phyloP scores from a whole-genome alignment of 495 filamentous ascomycete species.

The Neurospora tetraspora region DNA sequence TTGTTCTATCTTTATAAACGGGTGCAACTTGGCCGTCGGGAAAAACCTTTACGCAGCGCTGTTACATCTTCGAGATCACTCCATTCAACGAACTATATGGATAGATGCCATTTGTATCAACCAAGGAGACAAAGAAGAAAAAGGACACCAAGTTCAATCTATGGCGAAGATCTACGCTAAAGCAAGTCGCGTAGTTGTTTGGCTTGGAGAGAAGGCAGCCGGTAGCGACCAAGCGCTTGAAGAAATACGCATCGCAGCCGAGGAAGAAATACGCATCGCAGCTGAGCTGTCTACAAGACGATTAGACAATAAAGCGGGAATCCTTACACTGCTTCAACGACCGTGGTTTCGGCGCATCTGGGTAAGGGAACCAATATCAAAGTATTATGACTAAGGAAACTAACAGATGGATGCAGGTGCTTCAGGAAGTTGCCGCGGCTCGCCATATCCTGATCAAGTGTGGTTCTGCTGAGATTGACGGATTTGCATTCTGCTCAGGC shows the following conservation, averaged over 20 bases:
- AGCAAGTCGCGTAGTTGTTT: not conserved
- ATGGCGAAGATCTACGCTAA: too few relatives aligned
- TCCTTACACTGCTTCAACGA: not conserved
- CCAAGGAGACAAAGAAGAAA: too few relatives aligned
- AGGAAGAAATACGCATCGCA: too few relatives aligned
- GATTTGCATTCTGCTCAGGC: not conserved
- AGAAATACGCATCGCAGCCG: constrained; percentile 7
- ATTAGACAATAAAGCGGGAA: not conserved
- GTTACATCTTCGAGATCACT: too few relatives aligned
- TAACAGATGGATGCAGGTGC: not conserved
- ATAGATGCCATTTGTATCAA: too few relatives aligned
- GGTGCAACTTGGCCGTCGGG: too few relatives aligned
- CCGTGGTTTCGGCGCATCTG: constrained; percentile 3
- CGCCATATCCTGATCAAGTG: not conserved
- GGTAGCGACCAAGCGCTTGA: constrained; percentile 16
- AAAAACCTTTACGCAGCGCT: too few relatives aligned
- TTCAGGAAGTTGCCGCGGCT: constrained; percentile 4
- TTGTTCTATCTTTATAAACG: too few relatives aligned
- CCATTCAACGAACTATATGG: too few relatives aligned
- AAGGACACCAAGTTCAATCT: too few relatives aligned
- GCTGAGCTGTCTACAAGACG: constrained; percentile 7
- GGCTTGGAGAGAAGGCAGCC: constrained; percentile 4
- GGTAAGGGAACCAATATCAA: not conserved
- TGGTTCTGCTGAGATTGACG: not conserved
- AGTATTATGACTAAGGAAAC: not conserved